Percentiles rank a stretch among this genome's conserved stretches.
phyloP scores from a whole-genome alignment of 2,329 filamentous ascomycete species.

The Aspergillus sp. region DNA sequence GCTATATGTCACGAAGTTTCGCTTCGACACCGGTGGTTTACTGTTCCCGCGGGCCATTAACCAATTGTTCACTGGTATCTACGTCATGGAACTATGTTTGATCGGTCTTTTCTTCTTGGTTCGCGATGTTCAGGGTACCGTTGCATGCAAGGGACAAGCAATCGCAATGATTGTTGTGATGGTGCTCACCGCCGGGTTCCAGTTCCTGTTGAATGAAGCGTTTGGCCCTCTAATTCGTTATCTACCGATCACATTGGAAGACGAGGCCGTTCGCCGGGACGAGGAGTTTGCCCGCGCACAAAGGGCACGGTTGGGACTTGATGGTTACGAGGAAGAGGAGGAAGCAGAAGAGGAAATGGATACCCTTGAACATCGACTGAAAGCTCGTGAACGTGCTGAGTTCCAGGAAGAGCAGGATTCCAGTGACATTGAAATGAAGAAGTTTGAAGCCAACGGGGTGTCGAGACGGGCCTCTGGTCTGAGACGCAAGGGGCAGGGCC shows the following conservation, averaged over 20 bases:
- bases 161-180: conserved; percentile 81
- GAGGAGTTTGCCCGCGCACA: conserved; percentile 84
- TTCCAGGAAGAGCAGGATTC: conserved; percentile 43
- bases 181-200: conserved; percentile 74
- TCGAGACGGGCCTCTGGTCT: conserved; percentile 19
- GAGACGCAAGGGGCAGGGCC: conserved; percentile 17
- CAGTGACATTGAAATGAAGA: conserved; percentile 55
- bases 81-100: conserved; percentile 90
- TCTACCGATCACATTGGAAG: conserved; percentile 91
- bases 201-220: conserved; percentile 77
- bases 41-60: conserved; percentile 92
- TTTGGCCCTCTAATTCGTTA: conserved; percentile 87
- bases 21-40: conserved; percentile 87
- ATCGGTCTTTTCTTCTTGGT: conserved; percentile 89
- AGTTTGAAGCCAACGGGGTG: conserved; percentile 36
- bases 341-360: conserved; percentile 41
- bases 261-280: conserved; percentile 90
- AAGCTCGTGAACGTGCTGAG: conserved; percentile 50
- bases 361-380: conserved; percentile 51
- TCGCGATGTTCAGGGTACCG: conserved; percentile 57
- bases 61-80: conserved; percentile 91
- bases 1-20: conserved; percentile 89
- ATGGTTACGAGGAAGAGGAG: conserved; percentile 44
- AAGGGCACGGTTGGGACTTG: conserved; percentile 68
- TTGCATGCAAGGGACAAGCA: conserved; percentile 73